phyloP scores from a whole-genome alignment of 768 basidiomycete species.

The Nidularia pulvinata region DNA sequence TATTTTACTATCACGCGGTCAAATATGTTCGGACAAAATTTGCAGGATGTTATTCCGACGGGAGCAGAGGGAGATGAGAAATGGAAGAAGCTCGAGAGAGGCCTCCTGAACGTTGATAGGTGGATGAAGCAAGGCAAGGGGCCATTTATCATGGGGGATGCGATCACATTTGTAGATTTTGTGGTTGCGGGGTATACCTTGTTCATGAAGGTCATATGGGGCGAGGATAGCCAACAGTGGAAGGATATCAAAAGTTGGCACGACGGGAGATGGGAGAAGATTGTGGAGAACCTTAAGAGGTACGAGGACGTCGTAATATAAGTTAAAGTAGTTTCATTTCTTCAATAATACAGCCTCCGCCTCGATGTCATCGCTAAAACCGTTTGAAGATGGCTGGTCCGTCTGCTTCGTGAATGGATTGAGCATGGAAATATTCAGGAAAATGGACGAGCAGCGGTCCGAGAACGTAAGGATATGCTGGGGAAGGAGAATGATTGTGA shows the following conservation, averaged over 20 bases:
- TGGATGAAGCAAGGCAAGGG: slow-evolving; percentile 26
- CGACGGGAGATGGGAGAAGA: slow-evolving; percentile 33
- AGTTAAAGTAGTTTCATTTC: too few relatives aligned
- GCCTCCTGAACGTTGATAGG: slow-evolving; percentile 19
- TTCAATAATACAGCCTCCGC: too few relatives aligned
- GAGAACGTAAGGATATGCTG: too few relatives aligned
- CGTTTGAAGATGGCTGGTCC: too few relatives aligned
- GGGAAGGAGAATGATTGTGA: too few relatives aligned
- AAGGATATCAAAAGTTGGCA: slow-evolving; percentile 33
- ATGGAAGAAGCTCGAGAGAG: slow-evolving; percentile 34
- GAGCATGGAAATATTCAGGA: too few relatives aligned
- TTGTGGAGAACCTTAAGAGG: slow-evolving; percentile 22
- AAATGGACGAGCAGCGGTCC: too few relatives aligned
- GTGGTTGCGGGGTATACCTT: slow-evolving; percentile 24
- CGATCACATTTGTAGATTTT: slow-evolving; percentile 38
- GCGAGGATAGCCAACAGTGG: slow-evolving; percentile 40
- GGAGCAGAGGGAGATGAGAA: slow-evolving; percentile 23
- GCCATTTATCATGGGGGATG: slow-evolving; percentile 33
- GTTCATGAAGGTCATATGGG: slow-evolving; percentile 26
- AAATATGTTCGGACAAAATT: slow-evolving; percentile 22
- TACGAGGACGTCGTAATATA: slow-evolving; percentile 16
- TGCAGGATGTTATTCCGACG: slow-evolving; percentile 32
- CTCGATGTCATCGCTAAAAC: too few relatives aligned
- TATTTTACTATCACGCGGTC: slow-evolving; percentile 35
- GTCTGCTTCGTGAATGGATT: too few relatives aligned